Percentiles rank a stretch among this genome's conserved stretches.
Conservation (phyloP, 208 protist genomes). For the Wallacemonas sp. region DNA sequence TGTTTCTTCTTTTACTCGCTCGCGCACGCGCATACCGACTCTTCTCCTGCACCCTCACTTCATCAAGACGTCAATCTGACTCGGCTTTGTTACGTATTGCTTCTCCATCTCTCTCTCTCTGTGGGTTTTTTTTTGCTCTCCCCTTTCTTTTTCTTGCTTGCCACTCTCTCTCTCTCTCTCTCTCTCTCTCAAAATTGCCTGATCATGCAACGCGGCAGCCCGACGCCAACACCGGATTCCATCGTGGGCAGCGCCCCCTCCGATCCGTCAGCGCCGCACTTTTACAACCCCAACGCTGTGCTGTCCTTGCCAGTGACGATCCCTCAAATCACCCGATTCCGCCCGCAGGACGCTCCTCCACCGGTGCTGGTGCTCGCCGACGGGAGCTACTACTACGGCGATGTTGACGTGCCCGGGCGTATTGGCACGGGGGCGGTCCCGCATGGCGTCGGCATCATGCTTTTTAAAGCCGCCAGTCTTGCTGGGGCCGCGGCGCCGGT, state of each 20-base stretch:
- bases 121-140: neutral
- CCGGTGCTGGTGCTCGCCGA: constrained; percentile 50
- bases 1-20: constrained; percentile 18
- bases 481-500: constrained; percentile 1
- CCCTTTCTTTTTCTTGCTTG: neutral
- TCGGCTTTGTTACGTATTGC: no score
- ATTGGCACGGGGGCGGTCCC: constrained; percentile 26
- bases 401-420: constrained; percentile 37
- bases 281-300: constrained; percentile 35
- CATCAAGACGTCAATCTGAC: no score
- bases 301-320: constrained; percentile 56
- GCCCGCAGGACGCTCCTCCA: constrained; percentile 28
- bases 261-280: constrained; percentile 17
- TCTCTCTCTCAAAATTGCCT: constrained; percentile 1
- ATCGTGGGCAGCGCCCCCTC: constrained; percentile 3
- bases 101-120: neutral
- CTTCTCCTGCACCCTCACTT: no score
- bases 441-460: constrained; percentile 68
- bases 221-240: neutral
- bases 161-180: constrained; percentile 18
- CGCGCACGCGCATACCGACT: no score
- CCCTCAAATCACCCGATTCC: constrained; percentile 64
- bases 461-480: constrained; percentile 39
- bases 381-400: constrained; percentile 81
- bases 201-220: no score